These are phyloP conservation scores for Sporisorium exsertum DNA, from an alignment of 1,284 basidiomycete species.

Conservation along the genomic window DNA sequence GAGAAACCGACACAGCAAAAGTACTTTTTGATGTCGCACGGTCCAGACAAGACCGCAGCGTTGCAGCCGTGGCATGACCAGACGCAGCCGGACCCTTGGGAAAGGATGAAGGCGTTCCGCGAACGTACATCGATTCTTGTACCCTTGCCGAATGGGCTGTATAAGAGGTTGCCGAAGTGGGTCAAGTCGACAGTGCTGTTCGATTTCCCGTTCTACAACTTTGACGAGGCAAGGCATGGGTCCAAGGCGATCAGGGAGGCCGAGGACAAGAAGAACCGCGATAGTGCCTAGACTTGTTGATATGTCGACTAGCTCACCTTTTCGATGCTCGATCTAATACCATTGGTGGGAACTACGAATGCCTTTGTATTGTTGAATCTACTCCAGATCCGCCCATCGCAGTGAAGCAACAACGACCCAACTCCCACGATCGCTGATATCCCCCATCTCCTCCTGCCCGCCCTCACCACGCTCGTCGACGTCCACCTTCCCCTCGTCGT, in stretches of 20 bases:
- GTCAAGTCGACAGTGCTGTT: constrained; percentile 76
- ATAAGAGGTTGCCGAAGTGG: constrained; percentile 74
- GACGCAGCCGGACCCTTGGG: constrained; percentile 59
- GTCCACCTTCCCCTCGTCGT: neutral
- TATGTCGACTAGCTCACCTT: constrained; percentile 10
- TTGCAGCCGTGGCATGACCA: constrained; percentile 51
- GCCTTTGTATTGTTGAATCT: no score
- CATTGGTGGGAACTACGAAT: no score
- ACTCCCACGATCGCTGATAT: constrained; percentile 56
- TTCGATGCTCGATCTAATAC: constrained; percentile 7
- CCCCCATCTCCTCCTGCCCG: constrained; percentile 62
- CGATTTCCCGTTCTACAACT: constrained; percentile 71
- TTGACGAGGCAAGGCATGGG: constrained; percentile 62
- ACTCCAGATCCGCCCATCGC: constrained; percentile 46
- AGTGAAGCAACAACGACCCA: constrained; percentile 62
- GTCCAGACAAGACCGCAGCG: constrained; percentile 42
- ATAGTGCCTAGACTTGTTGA: constrained; percentile 21
- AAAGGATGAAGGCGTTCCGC: constrained; percentile 57
- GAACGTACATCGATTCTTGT: constrained; percentile 76
- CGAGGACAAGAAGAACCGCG: constrained; percentile 48
- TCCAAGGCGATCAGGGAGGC: constrained; percentile 50
- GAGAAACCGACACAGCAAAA: constrained; percentile 79
- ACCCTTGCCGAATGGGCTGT: constrained; percentile 76
- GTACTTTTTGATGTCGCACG: constrained; percentile 75
- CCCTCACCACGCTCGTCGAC: neutral